Evolutionary conservation across 1,139 yeast species (phyloP).

Genomic region (Nakaseomyces nivariensis): DNA sequence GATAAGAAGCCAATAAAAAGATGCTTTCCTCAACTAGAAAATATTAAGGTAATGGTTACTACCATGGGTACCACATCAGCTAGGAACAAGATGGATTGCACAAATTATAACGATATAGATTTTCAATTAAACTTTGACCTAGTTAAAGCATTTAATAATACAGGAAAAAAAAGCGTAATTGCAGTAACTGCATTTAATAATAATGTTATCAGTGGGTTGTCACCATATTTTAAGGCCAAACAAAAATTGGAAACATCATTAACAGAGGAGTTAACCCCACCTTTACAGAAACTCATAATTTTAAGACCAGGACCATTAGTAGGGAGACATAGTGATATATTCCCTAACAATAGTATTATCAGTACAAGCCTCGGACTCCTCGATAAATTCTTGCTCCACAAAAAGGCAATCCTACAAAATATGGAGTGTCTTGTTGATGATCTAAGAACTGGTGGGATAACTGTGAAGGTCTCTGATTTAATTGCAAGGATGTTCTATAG

Average conservation of each 20-base stretch:
- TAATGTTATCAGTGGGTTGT: slow-evolving; percentile 13
- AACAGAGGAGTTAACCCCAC: slow-evolving; percentile 12
- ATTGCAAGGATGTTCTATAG: slow-evolving; percentile 17
- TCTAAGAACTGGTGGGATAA: slow-evolving; percentile 13
- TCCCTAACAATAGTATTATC: background rate
- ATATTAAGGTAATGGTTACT: slow-evolving; percentile 11
- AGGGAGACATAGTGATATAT: slow-evolving; percentile 16
- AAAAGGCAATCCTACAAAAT: background rate
- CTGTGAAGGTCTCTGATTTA: slow-evolving; percentile 14
- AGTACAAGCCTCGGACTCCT: slow-evolving; percentile 1
- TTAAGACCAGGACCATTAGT: slow-evolving; percentile 30
- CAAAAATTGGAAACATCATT: slow-evolving; percentile 19
- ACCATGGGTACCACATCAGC: slow-evolving; percentile 12
- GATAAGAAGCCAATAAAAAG: background rate
- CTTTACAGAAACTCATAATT: slow-evolving; percentile 16
- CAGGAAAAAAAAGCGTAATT: slow-evolving; percentile 10
- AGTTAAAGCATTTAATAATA: slow-evolving; percentile 10
- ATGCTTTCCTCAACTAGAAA: slow-evolving; percentile 7
- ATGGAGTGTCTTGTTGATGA: slow-evolving; percentile 9
- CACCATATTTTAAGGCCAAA: slow-evolving; percentile 23
- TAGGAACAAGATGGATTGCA: slow-evolving; percentile 3
- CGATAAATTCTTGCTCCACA: slow-evolving; percentile 1
- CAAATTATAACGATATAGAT: slow-evolving; percentile 14
- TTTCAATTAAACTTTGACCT: slow-evolving; percentile 15
- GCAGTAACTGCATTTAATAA: slow-evolving; percentile 28